These are phyloP conservation scores for Marasmius fiardii DNA, from an alignment of 1,284 basidiomycete genomes.

Conservation along the genomic window DNA sequence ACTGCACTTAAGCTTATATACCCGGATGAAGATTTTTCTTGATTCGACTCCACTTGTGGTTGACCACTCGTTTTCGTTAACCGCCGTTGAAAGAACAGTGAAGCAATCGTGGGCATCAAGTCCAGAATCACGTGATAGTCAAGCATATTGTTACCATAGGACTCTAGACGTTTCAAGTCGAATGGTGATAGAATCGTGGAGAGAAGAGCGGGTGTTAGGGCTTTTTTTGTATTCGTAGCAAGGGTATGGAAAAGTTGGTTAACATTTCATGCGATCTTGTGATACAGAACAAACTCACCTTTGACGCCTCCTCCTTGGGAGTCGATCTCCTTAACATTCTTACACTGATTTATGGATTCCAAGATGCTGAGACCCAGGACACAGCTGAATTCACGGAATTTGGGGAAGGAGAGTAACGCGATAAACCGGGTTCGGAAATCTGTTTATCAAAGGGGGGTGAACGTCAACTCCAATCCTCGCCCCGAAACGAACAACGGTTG, in stretches of 20 bases:
- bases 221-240: no score
- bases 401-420: constrained; percentile 80
- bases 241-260: background rate
- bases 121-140: constrained; percentile 97
- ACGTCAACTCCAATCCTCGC: background rate
- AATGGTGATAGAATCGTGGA: constrained; percentile 81
- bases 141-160: constrained; percentile 94
- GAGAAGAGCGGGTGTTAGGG: constrained; percentile 65
- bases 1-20: constrained; percentile 75
- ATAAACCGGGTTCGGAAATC: constrained; percentile 94
- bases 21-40: constrained; percentile 18
- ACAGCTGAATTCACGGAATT: constrained; percentile 91
- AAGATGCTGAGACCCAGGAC: constrained; percentile 86
- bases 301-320: constrained; percentile 32
- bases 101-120: constrained; percentile 78
- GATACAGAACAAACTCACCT: constrained; percentile 29
- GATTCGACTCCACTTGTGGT: constrained; percentile 20
- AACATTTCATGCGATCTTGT: background rate
- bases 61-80: constrained; percentile 27
- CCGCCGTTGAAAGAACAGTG: constrained; percentile 82
- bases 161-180: constrained; percentile 93
- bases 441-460: constrained; percentile 24
- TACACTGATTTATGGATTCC: constrained; percentile 67
- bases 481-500: background rate
- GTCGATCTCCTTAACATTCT: constrained; percentile 56